A percentile compares a stretch with the other conserved stretches of the same genome.
These are phyloP conservation scores for Phytophthora pseudosyringae DNA, from an alignment of 352 stramenopile genomes.

Conservation along the genomic window DNA sequence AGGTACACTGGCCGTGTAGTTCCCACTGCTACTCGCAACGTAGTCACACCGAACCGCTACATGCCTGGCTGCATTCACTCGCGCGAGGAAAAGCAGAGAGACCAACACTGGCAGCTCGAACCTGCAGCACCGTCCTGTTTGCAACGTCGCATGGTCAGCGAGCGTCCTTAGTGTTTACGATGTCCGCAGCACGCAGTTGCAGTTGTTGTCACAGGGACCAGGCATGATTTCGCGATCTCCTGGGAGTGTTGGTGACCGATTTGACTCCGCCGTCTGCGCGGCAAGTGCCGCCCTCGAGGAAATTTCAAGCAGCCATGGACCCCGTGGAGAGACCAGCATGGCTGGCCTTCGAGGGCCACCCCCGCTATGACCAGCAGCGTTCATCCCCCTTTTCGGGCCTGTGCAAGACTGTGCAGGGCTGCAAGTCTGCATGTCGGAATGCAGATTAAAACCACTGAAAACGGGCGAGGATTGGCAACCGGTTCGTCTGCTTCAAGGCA, in stretches of 20 bases:
- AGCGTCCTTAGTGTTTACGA: slow-evolving; percentile 8
- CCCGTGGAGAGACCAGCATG: slow-evolving; percentile 1
- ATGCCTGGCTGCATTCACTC: too few relatives aligned
- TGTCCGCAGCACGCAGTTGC: slow-evolving; percentile 16
- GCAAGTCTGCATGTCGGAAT: slow-evolving; percentile 22
- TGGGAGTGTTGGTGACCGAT: slow-evolving; percentile 16
- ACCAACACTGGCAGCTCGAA: background rate
- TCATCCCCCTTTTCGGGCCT: slow-evolving; percentile 13
- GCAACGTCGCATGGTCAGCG: background rate
- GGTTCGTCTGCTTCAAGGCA: slow-evolving; percentile 18
- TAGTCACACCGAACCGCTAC: background rate
- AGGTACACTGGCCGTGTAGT: too few relatives aligned
- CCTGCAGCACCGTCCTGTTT: too few relatives aligned
- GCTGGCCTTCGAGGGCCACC: background rate
- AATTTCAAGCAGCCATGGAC: background rate
- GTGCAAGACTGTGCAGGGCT: slow-evolving; percentile 5
- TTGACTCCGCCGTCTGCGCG: slow-evolving; percentile 3
- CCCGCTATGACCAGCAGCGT: too few relatives aligned
- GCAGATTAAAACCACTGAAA: slow-evolving; percentile 28
- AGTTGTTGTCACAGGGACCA: slow-evolving; percentile 26
- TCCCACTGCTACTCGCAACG: background rate
- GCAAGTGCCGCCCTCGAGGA: background rate
- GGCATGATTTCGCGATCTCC: slow-evolving; percentile 4
- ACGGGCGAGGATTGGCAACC: slow-evolving; percentile 23
- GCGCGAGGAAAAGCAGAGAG: background rate